A percentile compares a stretch with the other conserved stretches of the same genome.
phyloP scores from a whole-genome alignment of 2,329 filamentous ascomycete species.

The Tolypocladium sp. region DNA sequence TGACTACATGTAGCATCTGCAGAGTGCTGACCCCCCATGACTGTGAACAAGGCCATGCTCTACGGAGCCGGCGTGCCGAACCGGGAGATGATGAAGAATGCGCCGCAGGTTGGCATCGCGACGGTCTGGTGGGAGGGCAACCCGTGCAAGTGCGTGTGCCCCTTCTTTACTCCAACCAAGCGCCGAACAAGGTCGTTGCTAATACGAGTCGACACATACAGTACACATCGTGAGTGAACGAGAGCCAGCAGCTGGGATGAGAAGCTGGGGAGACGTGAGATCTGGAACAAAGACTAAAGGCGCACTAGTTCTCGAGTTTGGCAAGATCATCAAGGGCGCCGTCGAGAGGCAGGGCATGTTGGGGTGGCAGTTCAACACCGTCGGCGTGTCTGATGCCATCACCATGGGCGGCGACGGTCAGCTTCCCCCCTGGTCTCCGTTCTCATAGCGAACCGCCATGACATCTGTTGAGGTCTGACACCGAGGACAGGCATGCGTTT shows the following conservation, averaged over 20 bases:
- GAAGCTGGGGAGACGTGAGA: not conserved
- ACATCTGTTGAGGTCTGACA: too few relatives aligned
- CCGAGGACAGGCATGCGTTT: slow-evolving; percentile 72
- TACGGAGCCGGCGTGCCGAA: slow-evolving; percentile 86
- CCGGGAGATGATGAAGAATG: slow-evolving; percentile 76
- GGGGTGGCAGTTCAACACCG: slow-evolving; percentile 89
- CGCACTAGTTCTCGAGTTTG: slow-evolving; percentile 67
- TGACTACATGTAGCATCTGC: not conserved
- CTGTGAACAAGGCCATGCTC: slow-evolving; percentile 65
- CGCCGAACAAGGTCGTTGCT: not conserved
- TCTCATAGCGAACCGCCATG: too few relatives aligned
- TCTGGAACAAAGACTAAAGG: not conserved
- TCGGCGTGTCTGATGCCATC: slow-evolving; percentile 83
- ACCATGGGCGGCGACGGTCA: slow-evolving; percentile 89
- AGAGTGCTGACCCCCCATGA: slow-evolving; percentile 3
- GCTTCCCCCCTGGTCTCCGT: slow-evolving; percentile 7
- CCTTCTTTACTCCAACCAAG: not conserved
- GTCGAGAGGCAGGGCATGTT: slow-evolving; percentile 79
- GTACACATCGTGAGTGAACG: slow-evolving; percentile 31
- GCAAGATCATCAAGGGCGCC: slow-evolving; percentile 75
- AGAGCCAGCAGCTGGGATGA: not conserved
- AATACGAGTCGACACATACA: slow-evolving; percentile 5
- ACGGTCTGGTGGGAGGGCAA: slow-evolving; percentile 98
- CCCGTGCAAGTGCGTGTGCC: slow-evolving; percentile 72
- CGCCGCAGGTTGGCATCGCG: slow-evolving; percentile 82